Percentiles rank a stretch among this genome's conserved stretches.
These are phyloP conservation scores for Chenopodium berlandieri DNA, from an alignment of 148 eudicot species.

Conservation along the genomic window DNA sequence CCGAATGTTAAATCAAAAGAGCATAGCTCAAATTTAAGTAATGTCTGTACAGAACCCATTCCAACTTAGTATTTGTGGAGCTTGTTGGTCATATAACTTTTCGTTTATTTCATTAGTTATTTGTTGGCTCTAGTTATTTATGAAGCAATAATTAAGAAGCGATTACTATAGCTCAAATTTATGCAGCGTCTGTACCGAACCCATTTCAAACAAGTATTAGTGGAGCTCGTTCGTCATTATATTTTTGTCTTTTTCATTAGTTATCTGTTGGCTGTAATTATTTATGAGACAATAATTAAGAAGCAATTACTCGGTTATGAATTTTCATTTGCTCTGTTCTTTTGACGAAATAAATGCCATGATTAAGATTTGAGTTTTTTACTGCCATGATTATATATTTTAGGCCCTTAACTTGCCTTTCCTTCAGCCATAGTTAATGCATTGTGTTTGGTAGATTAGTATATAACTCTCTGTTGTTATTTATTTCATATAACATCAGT, in stretches of 20 bases:
- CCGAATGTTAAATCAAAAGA: background rate
- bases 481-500: background rate
- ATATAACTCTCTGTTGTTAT: background rate
- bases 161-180: background rate
- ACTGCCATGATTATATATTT: background rate
- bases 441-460: background rate
- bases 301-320: background rate
- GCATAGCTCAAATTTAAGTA: background rate
- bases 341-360: background rate
- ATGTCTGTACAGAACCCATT: background rate
- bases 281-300: too few species aligned
- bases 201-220: background rate
- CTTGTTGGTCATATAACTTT: background rate
- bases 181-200: background rate
- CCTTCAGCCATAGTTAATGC: background rate
- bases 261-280: background rate
- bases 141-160: background rate
- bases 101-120: background rate
- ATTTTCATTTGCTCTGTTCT: background rate
- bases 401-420: background rate
- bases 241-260: background rate
- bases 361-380: background rate
- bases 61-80: background rate
- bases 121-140: background rate
- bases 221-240: background rate